Evolutionary conservation across 306 rosid species (phyloP), one percentile per base, ranked within the genome.

Genomic region (Cucumis cinereus): DNA sequence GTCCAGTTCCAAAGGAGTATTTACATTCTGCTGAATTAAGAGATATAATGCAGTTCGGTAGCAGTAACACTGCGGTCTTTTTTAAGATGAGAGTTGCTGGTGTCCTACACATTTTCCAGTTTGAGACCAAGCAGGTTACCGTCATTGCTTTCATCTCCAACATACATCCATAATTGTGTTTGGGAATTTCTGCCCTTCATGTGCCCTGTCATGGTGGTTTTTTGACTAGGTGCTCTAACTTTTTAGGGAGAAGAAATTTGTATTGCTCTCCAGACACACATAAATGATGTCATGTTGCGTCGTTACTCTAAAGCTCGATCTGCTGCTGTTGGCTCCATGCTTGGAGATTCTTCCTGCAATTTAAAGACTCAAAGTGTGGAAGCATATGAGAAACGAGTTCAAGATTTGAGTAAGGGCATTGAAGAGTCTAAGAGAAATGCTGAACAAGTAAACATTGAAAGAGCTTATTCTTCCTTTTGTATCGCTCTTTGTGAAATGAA

Each of bases 1-100:
- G 97, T 73, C 98, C 98, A 7, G 85, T 93, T 82, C 98, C 98
- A 2, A 93, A 93, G 85, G 98, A 93, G 74, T 93, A 93, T 83
- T 79, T 93, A 77, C 97, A 93, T 80, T 93, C 98, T 53, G 98
- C 98, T 47, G 98, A 93, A 77, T 85, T 93, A 80, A 90, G 96
- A 85, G 98, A 93, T 79, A 93, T 93, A 84, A 93, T 91, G 97
- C 98, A 93, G 82, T 93, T 93, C 33, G 98, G 98, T 73, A 93
- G 97, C 73, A 93, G 98, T 87, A 93, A 93, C 57, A 87, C 97
- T 79, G 98, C 98, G 12, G 98, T 93, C 77, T 93, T 93, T 83
- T 93, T 93, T 76, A 93, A 93, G 81, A 93, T 93, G 98, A 87
- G 98, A 85, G 97, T 93, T 80, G 98, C 98, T 30, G 98, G 98